Percentiles rank a stretch among this genome's conserved stretches.
Conservation (phyloP, 2,329 filamentous ascomycete genomes). For the Aureobasidium sp. region DNA sequence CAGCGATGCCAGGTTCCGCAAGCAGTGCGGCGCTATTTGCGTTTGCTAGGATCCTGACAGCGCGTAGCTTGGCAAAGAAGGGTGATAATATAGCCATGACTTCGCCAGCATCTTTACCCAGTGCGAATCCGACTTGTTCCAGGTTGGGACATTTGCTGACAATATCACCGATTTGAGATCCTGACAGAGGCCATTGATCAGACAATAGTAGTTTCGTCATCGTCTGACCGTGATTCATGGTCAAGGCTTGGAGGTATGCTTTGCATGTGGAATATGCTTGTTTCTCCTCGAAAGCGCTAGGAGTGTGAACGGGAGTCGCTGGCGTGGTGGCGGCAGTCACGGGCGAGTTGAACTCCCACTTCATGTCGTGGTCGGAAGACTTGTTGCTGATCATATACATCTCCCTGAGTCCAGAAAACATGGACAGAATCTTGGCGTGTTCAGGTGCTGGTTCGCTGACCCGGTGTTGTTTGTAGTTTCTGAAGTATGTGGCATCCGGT, state of each 20-base stretch:
- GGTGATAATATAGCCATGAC: slow-evolving; percentile 28
- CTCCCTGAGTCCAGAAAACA: slow-evolving; percentile 37
- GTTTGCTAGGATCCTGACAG: slow-evolving; percentile 31
- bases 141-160: slow-evolving; percentile 48
- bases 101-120: slow-evolving; percentile 41
- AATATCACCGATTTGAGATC: slow-evolving; percentile 40
- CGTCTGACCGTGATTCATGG: slow-evolving; percentile 40
- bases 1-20: slow-evolving; percentile 12
- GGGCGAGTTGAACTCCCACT: background rate
- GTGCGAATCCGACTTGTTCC: slow-evolving; percentile 48
- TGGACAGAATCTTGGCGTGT: slow-evolving; percentile 33
- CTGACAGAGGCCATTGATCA: slow-evolving; percentile 46
- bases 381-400: slow-evolving; percentile 42
- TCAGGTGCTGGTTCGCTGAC: slow-evolving; percentile 22
- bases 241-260: slow-evolving; percentile 44
- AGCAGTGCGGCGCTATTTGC: slow-evolving; percentile 19
- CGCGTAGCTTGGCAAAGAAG: slow-evolving; percentile 31
- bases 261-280: slow-evolving; percentile 31
- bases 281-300: slow-evolving; percentile 21
- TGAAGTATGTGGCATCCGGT: slow-evolving; percentile 15
- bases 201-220: slow-evolving; percentile 49
- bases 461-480: slow-evolving; percentile 16
- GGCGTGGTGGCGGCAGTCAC: background rate
- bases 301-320: background rate
- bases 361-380: background rate